Percentiles rank a stretch among this genome's conserved stretches.
These are phyloP conservation scores for Ceratocystis cubensis DNA, from an alignment of 2,329 filamentous ascomycete genomes.

Conservation along the genomic window DNA sequence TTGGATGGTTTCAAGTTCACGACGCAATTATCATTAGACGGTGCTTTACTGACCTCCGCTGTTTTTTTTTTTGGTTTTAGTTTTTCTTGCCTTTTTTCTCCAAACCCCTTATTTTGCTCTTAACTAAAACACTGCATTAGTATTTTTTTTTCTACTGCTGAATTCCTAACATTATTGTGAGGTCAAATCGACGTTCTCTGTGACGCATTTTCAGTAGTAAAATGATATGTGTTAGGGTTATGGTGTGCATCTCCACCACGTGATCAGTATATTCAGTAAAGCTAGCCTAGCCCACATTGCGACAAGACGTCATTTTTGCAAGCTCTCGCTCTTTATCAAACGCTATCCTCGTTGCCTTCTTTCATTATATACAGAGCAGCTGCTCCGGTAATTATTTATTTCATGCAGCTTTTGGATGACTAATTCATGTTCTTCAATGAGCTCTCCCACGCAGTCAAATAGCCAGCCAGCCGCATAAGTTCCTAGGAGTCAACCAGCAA, in stretches of 20 bases:
- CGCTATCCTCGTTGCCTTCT: background rate
- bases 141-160: background rate
- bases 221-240: background rate
- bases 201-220: background rate
- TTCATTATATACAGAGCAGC: background rate
- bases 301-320: background rate
- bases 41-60: background rate
- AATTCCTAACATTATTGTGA: no score
- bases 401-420: background rate
- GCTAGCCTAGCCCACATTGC: background rate
- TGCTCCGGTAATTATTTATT: background rate
- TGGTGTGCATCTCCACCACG: background rate
- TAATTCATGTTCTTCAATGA: background rate
- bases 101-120: background rate
- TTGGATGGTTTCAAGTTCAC: background rate
- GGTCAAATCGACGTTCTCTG: no score
- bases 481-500: background rate
- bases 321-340: background rate
- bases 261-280: background rate
- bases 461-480: background rate
- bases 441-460: background rate
- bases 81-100: background rate
- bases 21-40: slow-evolving; percentile 1
- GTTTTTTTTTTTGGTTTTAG: background rate
- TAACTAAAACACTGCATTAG: background rate